phyloP scores from a whole-genome alignment of 345 rosid genomes.

The Murraya koenigii region DNA sequence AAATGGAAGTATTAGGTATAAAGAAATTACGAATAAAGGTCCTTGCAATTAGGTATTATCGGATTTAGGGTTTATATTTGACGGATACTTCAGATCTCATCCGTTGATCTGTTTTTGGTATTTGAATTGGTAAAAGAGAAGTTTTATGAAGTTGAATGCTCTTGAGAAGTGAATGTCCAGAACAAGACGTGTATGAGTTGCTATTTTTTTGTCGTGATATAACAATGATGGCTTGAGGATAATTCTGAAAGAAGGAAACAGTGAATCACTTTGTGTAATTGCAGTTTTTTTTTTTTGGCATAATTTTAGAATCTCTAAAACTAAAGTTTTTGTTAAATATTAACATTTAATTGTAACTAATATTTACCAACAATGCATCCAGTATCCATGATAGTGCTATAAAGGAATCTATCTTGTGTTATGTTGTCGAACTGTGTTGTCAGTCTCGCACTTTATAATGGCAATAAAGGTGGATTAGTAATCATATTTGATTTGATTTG shows the following conservation, averaged over 20 bases:
- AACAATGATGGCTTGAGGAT: not conserved
- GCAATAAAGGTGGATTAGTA: not conserved
- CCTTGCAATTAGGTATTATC: not conserved
- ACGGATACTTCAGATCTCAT: not conserved
- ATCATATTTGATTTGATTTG: not conserved
- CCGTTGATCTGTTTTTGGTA: not conserved
- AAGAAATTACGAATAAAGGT: not conserved
- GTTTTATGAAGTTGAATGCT: not conserved
- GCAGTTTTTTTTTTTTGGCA: not conserved
- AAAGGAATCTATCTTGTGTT: not conserved
- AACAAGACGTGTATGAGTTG: not conserved
- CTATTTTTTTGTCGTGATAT: not conserved
- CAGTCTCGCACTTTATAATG: not conserved
- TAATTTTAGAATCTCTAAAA: no score
- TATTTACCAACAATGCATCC: not conserved
- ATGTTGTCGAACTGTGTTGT: not conserved
- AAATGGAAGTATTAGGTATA: not conserved
- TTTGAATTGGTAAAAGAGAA: not conserved
- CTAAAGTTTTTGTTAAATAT: no score
- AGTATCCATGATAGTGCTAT: not conserved
- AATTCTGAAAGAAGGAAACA: not conserved
- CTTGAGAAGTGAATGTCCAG: not conserved
- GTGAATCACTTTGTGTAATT: not conserved
- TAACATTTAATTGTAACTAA: not conserved
- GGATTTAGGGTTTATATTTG: not conserved